Evolutionary conservation across 2,329 filamentous ascomycete species (phyloP).

Genomic region (Ascochyta clinopodiicola): DNA sequence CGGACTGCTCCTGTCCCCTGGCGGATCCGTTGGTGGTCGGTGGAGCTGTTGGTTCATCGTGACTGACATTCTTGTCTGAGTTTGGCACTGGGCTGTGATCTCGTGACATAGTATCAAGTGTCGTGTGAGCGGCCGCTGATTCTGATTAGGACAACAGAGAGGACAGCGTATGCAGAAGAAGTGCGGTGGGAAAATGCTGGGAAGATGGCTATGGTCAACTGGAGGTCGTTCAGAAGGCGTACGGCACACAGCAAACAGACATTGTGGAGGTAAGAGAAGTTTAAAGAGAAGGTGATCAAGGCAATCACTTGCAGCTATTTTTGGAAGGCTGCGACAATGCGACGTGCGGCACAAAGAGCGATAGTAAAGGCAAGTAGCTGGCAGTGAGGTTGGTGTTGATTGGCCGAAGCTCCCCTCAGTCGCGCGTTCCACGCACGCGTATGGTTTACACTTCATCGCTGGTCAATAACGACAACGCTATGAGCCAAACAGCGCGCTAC

Average conservation of each 20-base stretch:
- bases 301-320: background rate
- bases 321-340: background rate
- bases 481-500: slow-evolving; percentile 21
- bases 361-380: slow-evolving; percentile 1
- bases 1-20: background rate
- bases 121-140: background rate
- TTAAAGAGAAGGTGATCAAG: background rate
- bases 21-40: background rate
- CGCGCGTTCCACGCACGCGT: slow-evolving; percentile 1
- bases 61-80: background rate
- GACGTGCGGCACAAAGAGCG: background rate
- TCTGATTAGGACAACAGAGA: background rate
- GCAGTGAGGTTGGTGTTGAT: slow-evolving; percentile 2
- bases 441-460: background rate
- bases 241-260: background rate
- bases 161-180: background rate
- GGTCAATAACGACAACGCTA: slow-evolving; percentile 17
- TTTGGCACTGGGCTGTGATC: background rate
- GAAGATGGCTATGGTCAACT: background rate
- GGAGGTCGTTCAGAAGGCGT: background rate
- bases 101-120: background rate
- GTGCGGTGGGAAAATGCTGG: background rate
- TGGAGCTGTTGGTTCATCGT: background rate
- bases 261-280: background rate
- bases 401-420: slow-evolving; percentile 4